Evolutionary conservation across 352 stramenopile genomes (phyloP), one percentile per base, ranked within the genome.

Genomic region (Pilasporangium apinafurcum): DNA sequence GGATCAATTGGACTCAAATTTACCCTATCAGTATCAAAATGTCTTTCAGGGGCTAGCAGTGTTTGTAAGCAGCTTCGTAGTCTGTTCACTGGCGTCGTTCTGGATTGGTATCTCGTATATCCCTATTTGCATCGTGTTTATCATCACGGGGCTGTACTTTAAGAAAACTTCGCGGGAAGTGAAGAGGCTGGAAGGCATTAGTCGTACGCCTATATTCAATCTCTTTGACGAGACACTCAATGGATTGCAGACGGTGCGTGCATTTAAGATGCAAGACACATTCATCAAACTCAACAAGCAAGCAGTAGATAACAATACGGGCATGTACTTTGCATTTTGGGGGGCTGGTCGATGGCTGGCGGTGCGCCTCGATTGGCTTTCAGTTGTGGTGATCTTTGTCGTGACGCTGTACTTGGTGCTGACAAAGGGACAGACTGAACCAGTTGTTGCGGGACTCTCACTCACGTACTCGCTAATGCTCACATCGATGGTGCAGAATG

Each of bases 181-280:
- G 2, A 96, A 98, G 66, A 74, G 92, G 6, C 67, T 98, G 26
- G 95, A 98, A 54, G 84, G 81, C 4, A 54, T 97, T 14, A 66
- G 47, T 7, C 62, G 64, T n/a, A 64, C 82, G 13, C 95, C 95
- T 6, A 82, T 98, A 18, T 98, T 95, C 61, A 78, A 79, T 3
- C 64, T 96, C 44, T 78, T 98, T 24, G 68, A 70, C 8, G 91
- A 98, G 64, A 96, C 74, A 9, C 55, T 98, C 13, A 79, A 67
- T 32, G 95, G 95, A 6, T 62, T 98, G 17, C 48, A 83, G 1
- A 97, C 83, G 10, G 97, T 98, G 16, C 81, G 92, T 33, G 68
- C 77, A 1, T 90, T 65, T 28, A 53, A 53, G 13, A 68, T 71
- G 62, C 52, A 66, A 18, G 2, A 40, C 5, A 42, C 18, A 16